These are phyloP conservation scores for Pyrenophora teres DNA, from an alignment of 2,329 filamentous ascomycete species.

Conservation along the genomic window DNA sequence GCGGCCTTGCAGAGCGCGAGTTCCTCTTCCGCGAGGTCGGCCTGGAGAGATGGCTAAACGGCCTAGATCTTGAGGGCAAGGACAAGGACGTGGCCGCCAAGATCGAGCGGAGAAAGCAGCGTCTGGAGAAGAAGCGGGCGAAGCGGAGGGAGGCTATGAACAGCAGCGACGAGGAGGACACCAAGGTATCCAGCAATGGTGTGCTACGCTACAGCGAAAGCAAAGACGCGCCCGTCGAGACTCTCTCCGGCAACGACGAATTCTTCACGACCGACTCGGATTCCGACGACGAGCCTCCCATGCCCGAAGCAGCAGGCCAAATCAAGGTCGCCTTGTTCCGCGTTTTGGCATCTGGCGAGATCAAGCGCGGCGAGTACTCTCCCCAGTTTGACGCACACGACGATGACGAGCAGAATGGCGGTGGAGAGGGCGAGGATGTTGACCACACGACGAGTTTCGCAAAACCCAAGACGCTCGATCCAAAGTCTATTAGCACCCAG, in stretches of 20 bases:
- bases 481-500: conserved; percentile 96
- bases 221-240: conserved; percentile 74
- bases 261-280: conserved; percentile 68
- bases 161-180: conserved; percentile 55
- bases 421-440: conserved; percentile 74
- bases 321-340: conserved; percentile 98
- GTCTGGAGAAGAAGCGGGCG: conserved; percentile 82
- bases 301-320: conserved; percentile 90
- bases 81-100: conserved; percentile 76
- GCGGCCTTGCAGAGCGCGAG: conserved; percentile 91
- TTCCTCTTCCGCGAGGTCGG: conserved; percentile 98
- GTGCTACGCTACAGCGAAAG: conserved; percentile 83
- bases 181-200: conserved; percentile 50
- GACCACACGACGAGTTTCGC: conserved; percentile 98
- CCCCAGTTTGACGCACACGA: conserved; percentile 97
- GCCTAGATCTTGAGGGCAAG: conserved; percentile 89
- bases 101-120: conserved; percentile 65
- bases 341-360: conserved; percentile 92
- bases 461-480: conserved; percentile 93
- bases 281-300: conserved; percentile 80
- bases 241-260: conserved; percentile 70
- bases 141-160: conserved; percentile 67
- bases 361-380: conserved; percentile 97
- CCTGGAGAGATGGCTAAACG: conserved; percentile 93
- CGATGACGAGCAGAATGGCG: conserved; percentile 74